Base-by-base conservation (phyloP, 176 grass and related monocot species). In the Phragmites australis region DNA sequence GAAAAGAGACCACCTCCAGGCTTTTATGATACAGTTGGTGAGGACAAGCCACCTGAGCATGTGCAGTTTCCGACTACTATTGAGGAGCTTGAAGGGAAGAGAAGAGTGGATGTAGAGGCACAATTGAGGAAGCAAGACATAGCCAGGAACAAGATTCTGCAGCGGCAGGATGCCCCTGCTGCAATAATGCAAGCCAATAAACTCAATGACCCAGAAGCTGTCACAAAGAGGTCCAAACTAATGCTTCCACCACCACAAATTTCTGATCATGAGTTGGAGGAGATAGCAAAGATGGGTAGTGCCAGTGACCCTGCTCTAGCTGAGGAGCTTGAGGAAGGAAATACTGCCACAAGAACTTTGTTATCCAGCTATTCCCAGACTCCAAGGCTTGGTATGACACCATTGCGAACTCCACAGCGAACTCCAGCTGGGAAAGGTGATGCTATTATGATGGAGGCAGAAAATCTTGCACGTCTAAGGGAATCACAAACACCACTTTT, bases 371-470 rank as follows among this genome's bases (percentile, higher is more conserved):
- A 97, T 61, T 91, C 93, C 29, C 93, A 96, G 75, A 96, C 87
- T 74, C 90, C 90, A 75, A 93, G 88, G 78, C 72, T 82, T 77
- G 86, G 90, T 51, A 89, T 94, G 72, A 93, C 86, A 61, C 93
- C 93, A 34, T 76, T 89, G 86, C 76, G 91, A 39, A 93, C 90
- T 8, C 90, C 90, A 18, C 93, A 97, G 71, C 86, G 93, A 87
- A 97, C 93, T 27, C 90, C 86, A 50, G 77, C 70, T 69, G 93
- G 93, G 60, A 97, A 97, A 78, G 90, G 90, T 70, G 93, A 97
- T 23, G 83, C 90, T 75, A 91, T 97, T 77, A 97, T 97, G 93
- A 97, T 97, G 93, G 93, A 97, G 65, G 93, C 93, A 68, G 93
- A 97, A 74, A 93, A 97, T 83, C 88, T 93, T 81, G 93, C 93